Conservation (phyloP, 108 stramenopile genomes). For the Conticribra weissflogii region DNA sequence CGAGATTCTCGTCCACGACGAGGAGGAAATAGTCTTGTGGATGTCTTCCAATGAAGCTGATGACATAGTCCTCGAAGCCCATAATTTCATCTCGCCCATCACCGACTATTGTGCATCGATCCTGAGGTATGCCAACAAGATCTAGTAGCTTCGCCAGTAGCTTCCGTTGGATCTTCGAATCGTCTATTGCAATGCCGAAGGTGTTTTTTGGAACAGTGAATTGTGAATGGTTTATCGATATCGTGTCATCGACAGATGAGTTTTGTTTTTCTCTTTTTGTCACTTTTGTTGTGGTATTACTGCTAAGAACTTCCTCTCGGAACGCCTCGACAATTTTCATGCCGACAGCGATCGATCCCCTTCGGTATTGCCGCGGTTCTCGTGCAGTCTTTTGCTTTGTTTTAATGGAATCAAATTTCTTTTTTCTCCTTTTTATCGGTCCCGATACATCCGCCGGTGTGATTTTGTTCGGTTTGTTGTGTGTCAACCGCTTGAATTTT, state of each 20-base stretch:
- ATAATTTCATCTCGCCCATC: conserved; percentile 45
- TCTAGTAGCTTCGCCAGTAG: conserved; percentile 48
- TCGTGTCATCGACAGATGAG: background rate
- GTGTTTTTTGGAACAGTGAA: conserved; percentile 55
- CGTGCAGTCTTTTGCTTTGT: background rate
- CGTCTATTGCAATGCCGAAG: conserved; percentile 62
- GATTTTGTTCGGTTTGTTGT: conserved; percentile 32
- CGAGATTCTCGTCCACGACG: conserved; percentile 65
- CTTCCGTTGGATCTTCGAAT: conserved; percentile 71
- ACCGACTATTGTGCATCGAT: conserved; percentile 26
- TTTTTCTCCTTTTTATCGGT: conserved; percentile 19
- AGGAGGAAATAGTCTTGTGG: conserved; percentile 44
- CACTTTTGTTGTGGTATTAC: background rate
- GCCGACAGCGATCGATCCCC: conserved; percentile 4
- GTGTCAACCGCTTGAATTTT: conserved; percentile 55
- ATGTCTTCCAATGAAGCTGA: conserved; percentile 30
- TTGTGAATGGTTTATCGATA: background rate
- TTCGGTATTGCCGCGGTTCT: background rate
- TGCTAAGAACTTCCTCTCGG: conserved; percentile 19
- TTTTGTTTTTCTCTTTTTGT: too few species aligned
- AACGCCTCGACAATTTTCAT: conserved; percentile 27
- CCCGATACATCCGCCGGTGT: conserved; percentile 28
- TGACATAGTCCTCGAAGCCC: conserved; percentile 33
- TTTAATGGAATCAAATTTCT: background rate
- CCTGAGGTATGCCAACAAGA: conserved; percentile 45